Base-by-base conservation (phyloP, 2,329 filamentous ascomycete species). In the Metarhizium rileyi region DNA sequence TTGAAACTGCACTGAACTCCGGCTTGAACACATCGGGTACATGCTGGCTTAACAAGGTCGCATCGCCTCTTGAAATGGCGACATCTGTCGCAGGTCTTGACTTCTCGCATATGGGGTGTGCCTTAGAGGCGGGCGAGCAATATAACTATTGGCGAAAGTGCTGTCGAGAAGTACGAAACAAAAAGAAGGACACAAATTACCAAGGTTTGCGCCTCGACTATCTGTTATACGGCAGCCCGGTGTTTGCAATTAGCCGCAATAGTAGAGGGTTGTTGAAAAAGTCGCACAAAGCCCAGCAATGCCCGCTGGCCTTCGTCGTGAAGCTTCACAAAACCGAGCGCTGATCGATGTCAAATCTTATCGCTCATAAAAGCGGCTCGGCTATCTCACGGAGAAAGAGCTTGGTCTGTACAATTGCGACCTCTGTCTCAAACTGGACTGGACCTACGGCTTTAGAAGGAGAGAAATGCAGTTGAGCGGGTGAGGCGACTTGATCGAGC, bases 61-160 rank as follows among this genome's bases (percentile, higher is more conserved):
- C 64, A 67, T 43, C 64, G 59, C 41, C 64, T 61, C 53, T 66
- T 66, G 54, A 65, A 65, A 45, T 65, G 62, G 46, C 64, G 64
- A 50, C 64, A 67, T 46, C 64, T 62, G 48, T 64, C 61, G 55
- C 64, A 67, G 30, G 64, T 66, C 57, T 61, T 66, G 50, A 67
- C 60, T 54, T 66, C 63, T 44, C 63, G 62, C 57, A 61, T 60
- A 50, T 59, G 62, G 33, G 61, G 60, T 61, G 63, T 63, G 12
- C 10, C 38, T 42, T 12, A 12, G 9, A 25, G 20, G 20, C 20
- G 38, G 18, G 9, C 20, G 16, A 42, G 2, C 8, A 6, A 42
- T 22, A 18, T 7, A 16, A 38, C 35, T 18, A 4, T 38, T 38
- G 16, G 10, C 6, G n/a, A 20, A 8, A 10, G 10, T 20, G 4